Evolutionary conservation across 371 early-diverging fungal genomes (phyloP).

Genomic region (Apophysomyces sp.): DNA sequence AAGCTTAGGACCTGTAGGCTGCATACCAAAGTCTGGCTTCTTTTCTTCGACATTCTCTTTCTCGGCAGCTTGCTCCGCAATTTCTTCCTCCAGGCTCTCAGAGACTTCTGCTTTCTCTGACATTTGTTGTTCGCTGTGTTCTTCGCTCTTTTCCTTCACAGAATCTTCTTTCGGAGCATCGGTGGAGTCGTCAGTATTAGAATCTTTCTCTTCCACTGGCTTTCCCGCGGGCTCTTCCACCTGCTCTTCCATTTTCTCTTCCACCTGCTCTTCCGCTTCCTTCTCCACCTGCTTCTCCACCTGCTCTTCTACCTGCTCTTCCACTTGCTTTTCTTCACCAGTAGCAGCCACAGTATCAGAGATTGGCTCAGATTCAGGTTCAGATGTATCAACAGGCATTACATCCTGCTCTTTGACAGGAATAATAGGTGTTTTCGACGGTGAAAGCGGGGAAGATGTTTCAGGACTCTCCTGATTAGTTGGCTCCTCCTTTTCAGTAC

Average conservation of each 20-base stretch:
- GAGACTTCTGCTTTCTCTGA: neutral
- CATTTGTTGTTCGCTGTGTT: neutral
- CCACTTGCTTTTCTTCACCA: no score
- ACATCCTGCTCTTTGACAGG: conserved; percentile 1
- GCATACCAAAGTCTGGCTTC: conserved; percentile 7
- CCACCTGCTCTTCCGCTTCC: conserved; percentile 10
- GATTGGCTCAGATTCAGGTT: neutral
- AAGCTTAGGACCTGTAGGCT: conserved; percentile 47
- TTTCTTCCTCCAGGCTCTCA: conserved; percentile 11
- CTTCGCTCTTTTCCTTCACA: conserved; percentile 1
- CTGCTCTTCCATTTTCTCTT: conserved; percentile 4
- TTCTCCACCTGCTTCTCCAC: conserved; percentile 1
- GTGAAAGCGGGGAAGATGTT: neutral
- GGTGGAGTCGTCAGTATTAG: no score
- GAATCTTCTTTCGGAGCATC: neutral
- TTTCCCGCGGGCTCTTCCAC: conserved; percentile 11
- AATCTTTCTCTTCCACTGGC: conserved; percentile 3
- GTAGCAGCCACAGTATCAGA: neutral
- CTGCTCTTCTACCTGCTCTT: conserved; percentile 15
- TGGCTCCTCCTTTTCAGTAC: no score
- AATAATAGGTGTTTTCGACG: neutral
- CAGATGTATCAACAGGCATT: neutral
- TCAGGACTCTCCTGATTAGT: no score
- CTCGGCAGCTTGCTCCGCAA: conserved; percentile 1
- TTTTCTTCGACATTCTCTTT: conserved; percentile 14